A percentile compares a stretch with the other conserved stretches of the same genome.
Conservation (phyloP, 305 asterid genomes). For the Striga hermonthica region DNA sequence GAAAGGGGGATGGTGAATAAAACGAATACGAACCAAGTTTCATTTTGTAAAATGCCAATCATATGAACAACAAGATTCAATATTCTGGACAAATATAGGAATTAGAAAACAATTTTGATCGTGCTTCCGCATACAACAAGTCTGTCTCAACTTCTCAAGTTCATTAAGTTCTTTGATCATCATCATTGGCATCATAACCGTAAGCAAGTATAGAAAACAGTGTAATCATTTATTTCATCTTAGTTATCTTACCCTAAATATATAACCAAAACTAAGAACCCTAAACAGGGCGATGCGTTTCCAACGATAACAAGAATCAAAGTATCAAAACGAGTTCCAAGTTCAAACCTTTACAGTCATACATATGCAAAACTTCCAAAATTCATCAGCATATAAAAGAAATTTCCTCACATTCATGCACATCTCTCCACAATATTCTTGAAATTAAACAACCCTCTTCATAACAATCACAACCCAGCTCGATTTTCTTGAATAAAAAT, state of each 20-base stretch:
- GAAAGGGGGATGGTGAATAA: neutral
- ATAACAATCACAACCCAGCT: neutral
- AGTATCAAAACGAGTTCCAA: neutral
- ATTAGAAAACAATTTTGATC: too few species aligned
- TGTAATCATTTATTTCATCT: neutral
- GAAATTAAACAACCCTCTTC: neutral
- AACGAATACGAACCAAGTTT: too few species aligned
- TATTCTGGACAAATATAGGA: neutral
- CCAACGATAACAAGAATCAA: neutral
- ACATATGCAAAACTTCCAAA: neutral
- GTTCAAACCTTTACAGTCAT: neutral
- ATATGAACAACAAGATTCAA: neutral
- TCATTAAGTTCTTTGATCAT: neutral
- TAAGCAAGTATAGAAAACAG: neutral
- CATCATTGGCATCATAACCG: neutral
- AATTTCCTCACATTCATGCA: neutral
- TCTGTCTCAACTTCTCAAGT: neutral
- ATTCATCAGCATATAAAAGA: neutral
- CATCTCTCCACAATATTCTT: neutral
- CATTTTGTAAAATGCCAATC: too few species aligned
- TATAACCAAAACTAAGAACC: neutral
- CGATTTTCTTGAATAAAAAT: neutral
- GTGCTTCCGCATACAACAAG: too few species aligned
- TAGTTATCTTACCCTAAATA: neutral
- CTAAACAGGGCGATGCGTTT: constrained; percentile 4